Conservation (phyloP, 2,329 filamentous ascomycete genomes). For the Aspergillus quadrilineatus region DNA sequence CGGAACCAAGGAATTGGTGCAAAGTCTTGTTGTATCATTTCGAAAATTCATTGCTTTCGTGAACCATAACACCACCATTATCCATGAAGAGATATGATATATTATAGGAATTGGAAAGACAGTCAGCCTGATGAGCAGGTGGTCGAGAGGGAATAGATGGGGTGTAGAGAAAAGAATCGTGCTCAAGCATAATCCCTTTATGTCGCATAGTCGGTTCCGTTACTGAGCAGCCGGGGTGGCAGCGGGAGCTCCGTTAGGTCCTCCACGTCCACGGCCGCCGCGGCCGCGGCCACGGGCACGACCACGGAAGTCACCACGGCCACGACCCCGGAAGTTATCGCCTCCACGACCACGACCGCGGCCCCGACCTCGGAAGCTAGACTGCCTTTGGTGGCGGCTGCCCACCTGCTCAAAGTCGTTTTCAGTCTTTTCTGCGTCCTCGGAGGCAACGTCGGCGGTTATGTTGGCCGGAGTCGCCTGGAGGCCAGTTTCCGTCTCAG, state of each 20-base stretch:
- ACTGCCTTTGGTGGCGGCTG: slow-evolving; percentile 33
- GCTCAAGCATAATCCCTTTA: neutral
- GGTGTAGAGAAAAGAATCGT: slow-evolving; percentile 4
- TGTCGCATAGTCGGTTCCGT: neutral
- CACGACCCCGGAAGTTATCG: slow-evolving; percentile 40
- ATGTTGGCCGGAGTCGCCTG: slow-evolving; percentile 60
- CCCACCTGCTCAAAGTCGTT: slow-evolving; percentile 40
- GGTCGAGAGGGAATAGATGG: slow-evolving; percentile 9
- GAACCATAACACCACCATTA: slow-evolving; percentile 36
- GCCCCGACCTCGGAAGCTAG: slow-evolving; percentile 37
- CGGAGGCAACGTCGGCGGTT: slow-evolving; percentile 61
- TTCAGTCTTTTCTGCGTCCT: slow-evolving; percentile 47
- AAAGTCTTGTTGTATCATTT: slow-evolving; percentile 22
- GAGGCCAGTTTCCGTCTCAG: slow-evolving; percentile 69
- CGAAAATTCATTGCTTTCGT: slow-evolving; percentile 37
- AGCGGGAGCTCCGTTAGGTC: slow-evolving; percentile 27
- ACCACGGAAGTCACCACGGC: slow-evolving; percentile 23
- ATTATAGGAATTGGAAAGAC: slow-evolving; percentile 20
- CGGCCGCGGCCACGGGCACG: slow-evolving; percentile 19
- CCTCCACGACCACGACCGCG: slow-evolving; percentile 39
- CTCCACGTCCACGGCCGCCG: slow-evolving; percentile 24
- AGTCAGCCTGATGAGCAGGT: slow-evolving; percentile 4
- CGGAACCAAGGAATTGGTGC: slow-evolving; percentile 11
- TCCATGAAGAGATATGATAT: slow-evolving; percentile 16
- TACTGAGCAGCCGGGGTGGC: slow-evolving; percentile 17